Evolutionary conservation across 495 filamentous ascomycete species (phyloP), one percentile per base, ranked within the genome.

Genomic region (Usnea hakonensis): DNA sequence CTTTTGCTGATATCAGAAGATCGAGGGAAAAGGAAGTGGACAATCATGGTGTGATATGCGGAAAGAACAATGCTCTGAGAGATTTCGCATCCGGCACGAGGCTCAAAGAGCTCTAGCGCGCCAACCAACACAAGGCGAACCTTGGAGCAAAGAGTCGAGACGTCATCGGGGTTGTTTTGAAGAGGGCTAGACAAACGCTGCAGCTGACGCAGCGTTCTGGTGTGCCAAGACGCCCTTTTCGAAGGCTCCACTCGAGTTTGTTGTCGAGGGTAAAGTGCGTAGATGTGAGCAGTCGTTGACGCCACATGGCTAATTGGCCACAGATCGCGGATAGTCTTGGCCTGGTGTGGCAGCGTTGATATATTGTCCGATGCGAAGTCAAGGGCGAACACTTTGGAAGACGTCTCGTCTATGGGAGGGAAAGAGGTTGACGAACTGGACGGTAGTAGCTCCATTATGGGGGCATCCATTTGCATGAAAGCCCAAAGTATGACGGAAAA

Each of bases 1-100:
- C 37, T 50, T 35, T 59, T 36, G 26, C 32, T 38, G 28, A 38
- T 19, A 9, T 48, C 35, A 17, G 41, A 28, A 23, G 44, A 40
- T 30, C 66, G 65, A n/a, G 67, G 67, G 36, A 69, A 69, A 11
- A 69, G 67, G 6, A 69, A 57, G 19, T 69, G 63, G 8, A 69
- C 46, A 32, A 69, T 68, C 48, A 63, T 58, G 6, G 67, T 69
- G 30, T 69, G 67, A 54, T 69, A 69, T 16, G 63, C 67, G 14
- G 67, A 55, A 36, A 68, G 44, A 3, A 63, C 36, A 30, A 63
- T 48, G 14, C 46, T 44, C 48, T 66, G 36, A 23, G 65, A 66
- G 30, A 44, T 37, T 40, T 62, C 23, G 53, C 43, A 62, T 41
- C 55, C 65, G 28, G 52, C 52, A 3, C 36, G 35, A 30, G 54